These are phyloP conservation scores for Schwanniomyces vanrijiae DNA, from an alignment of 805 yeast genomes.

Conservation along the genomic window DNA sequence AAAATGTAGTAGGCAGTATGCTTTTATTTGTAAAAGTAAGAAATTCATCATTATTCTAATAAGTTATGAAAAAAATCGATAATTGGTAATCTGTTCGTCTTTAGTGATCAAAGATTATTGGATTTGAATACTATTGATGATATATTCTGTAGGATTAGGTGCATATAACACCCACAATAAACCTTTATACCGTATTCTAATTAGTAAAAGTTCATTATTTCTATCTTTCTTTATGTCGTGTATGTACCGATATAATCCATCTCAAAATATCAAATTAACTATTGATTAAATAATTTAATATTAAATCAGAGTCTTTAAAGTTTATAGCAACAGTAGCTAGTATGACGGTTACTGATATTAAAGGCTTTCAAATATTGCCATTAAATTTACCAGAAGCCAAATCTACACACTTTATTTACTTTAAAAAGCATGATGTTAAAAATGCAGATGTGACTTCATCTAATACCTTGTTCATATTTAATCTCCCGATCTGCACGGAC, in stretches of 20 bases:
- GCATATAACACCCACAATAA: too few species aligned
- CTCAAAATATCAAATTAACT: not conserved
- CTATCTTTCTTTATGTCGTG: not conserved
- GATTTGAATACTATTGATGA: too few species aligned
- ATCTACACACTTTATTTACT: conserved; percentile 56
- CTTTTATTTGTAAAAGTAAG: too few species aligned
- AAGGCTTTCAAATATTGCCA: conserved; percentile 57
- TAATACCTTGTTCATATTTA: conserved; percentile 67
- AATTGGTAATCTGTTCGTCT: too few species aligned
- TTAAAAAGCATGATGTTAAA: conserved; percentile 60
- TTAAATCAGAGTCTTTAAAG: not conserved
- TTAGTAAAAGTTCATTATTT: not conserved
- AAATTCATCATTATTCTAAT: too few species aligned
- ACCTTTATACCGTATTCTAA: too few species aligned
- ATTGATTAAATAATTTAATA: not conserved
- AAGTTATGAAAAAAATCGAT: too few species aligned
- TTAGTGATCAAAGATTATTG: too few species aligned
- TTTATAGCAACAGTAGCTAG: not conserved
- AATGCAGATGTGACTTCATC: conserved; percentile 22
- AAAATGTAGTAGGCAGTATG: too few species aligned
- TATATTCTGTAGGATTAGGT: too few species aligned
- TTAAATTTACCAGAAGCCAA: conserved; percentile 40
- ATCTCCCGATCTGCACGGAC: conserved; percentile 67
- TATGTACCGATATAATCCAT: not conserved
- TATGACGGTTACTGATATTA: conserved; percentile 43